A percentile compares a stretch with the other conserved stretches of the same genome.
Evolutionary conservation across 1,139 yeast species (phyloP).

Genomic region (Suhomyces guaymorum): DNA sequence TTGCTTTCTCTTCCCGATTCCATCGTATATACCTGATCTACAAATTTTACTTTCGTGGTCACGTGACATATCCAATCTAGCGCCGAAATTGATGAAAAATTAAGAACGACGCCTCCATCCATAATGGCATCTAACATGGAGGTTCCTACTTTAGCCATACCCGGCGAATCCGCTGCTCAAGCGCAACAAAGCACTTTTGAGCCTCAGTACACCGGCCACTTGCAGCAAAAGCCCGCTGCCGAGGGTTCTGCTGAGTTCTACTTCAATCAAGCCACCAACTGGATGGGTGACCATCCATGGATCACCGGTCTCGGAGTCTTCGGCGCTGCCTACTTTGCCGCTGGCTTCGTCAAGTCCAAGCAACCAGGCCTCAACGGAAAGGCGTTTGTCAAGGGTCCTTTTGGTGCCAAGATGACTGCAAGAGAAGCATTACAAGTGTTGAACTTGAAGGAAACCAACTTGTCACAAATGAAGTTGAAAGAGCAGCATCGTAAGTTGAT

Average conservation of each 20-base stretch:
- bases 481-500: constrained; percentile 86
- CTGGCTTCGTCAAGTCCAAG: constrained; percentile 68
- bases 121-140: constrained; percentile 33
- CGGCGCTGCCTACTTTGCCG: constrained; percentile 61
- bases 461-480: constrained; percentile 76
- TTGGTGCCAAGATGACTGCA: constrained; percentile 85
- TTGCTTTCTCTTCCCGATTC: neutral
- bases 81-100: constrained; percentile 4
- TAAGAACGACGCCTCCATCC: neutral
- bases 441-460: constrained; percentile 75
- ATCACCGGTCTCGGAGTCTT: constrained; percentile 71
- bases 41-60: no score
- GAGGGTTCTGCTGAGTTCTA: constrained; percentile 62
- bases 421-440: constrained; percentile 89
- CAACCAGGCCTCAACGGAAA: constrained; percentile 74
- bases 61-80: constrained; percentile 3
- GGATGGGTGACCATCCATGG: constrained; percentile 78
- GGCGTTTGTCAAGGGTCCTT: constrained; percentile 81
- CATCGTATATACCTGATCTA: no score
- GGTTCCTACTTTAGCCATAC: constrained; percentile 60
- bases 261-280: constrained; percentile 62
- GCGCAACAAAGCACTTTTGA: constrained; percentile 15
- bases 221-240: constrained; percentile 43
- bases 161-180: constrained; percentile 47
- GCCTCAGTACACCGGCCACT: constrained; percentile 41